A percentile compares a stretch with the other conserved stretches of the same genome.
Conservation (phyloP, 805 yeast species). For the Maudiozyma bulderi region DNA sequence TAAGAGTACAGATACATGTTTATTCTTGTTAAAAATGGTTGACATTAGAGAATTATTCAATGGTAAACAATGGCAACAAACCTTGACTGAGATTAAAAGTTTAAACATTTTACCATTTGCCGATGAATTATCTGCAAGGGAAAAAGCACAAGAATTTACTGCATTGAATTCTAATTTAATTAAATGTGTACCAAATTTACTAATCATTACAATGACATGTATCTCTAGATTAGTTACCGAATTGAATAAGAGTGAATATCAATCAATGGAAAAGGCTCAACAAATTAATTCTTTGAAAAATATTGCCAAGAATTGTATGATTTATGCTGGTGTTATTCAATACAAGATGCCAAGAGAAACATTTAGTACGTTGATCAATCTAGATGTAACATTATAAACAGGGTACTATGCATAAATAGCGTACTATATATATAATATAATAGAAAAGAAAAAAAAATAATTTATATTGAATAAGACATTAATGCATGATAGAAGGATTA, state of each 20-base stretch:
- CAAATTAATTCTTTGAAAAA: conserved; percentile 47
- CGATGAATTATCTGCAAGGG: conserved; percentile 50
- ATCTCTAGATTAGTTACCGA: conserved; percentile 48
- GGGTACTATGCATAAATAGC: neutral
- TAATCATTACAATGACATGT: conserved; percentile 74
- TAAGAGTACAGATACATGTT: conserved; percentile 55
- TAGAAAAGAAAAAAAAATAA: neutral
- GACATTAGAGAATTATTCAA: conserved; percentile 53
- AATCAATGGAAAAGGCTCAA: conserved; percentile 39
- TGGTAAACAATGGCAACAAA: conserved; percentile 47
- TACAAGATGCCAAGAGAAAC: conserved; percentile 84
- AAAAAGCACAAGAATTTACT: conserved; percentile 57
- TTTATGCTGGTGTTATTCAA: conserved; percentile 90
- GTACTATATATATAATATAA: neutral
- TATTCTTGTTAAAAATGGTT: conserved; percentile 54
- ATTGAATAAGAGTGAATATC: conserved; percentile 32
- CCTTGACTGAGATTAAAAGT: conserved; percentile 45
- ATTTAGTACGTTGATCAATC: conserved; percentile 55
- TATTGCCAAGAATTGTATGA: conserved; percentile 79
- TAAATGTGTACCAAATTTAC: conserved; percentile 68
- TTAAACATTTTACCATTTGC: conserved; percentile 61
- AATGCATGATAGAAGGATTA: neutral
- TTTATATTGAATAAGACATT: neutral
- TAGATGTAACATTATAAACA: conserved; percentile 38
- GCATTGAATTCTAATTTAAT: conserved; percentile 60